Percentiles rank a stretch among this genome's conserved stretches.
These are phyloP conservation scores for Chaetothyriales sp. DNA, from an alignment of 2,329 filamentous ascomycete genomes.

Conservation along the genomic window DNA sequence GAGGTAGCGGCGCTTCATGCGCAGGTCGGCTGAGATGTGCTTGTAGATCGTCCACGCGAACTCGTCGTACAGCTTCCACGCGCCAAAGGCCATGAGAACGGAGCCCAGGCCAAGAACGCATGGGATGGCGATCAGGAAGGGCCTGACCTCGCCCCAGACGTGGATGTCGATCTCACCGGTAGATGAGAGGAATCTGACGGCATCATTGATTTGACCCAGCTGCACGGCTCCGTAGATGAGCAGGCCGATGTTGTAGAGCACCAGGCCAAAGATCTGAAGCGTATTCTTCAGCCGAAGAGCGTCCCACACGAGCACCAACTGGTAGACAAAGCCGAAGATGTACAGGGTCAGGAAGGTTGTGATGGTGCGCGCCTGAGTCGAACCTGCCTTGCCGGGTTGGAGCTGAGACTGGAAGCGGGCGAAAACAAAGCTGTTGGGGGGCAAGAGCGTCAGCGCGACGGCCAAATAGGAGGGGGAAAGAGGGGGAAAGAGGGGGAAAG, in stretches of 20 bases:
- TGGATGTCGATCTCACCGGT: conserved; percentile 33
- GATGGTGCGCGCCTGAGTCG: conserved; percentile 47
- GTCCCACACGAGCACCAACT: conserved; percentile 80
- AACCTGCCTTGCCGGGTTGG: conserved; percentile 26
- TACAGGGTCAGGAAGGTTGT: conserved; percentile 92
- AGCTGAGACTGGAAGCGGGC: conserved; percentile 57
- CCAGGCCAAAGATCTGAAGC: conserved; percentile 92
- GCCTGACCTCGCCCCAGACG: conserved; percentile 56
- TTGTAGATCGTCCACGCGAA: conserved; percentile 99
- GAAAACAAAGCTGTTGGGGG: conserved; percentile 60
- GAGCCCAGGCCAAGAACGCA: conserved; percentile 66
- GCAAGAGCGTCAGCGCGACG: conserved; percentile 4
- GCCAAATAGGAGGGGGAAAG: neutral
- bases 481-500: conserved; percentile 1
- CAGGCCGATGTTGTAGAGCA: conserved; percentile 79
- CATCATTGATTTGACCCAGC: conserved; percentile 72
- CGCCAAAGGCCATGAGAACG: conserved; percentile 55
- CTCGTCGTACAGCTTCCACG: conserved; percentile 95
- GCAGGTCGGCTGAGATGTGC: conserved; percentile 91
- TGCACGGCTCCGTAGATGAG: conserved; percentile 88
- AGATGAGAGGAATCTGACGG: conserved; percentile 42
- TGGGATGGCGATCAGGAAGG: conserved; percentile 73
- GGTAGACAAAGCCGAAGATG: conserved; percentile 93
- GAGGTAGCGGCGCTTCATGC: conserved; percentile 91
- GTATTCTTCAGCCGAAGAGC: conserved; percentile 91